phyloP scores from a whole-genome alignment of 352 stramenopile genomes.

The Thalassiosira mediterranea region DNA sequence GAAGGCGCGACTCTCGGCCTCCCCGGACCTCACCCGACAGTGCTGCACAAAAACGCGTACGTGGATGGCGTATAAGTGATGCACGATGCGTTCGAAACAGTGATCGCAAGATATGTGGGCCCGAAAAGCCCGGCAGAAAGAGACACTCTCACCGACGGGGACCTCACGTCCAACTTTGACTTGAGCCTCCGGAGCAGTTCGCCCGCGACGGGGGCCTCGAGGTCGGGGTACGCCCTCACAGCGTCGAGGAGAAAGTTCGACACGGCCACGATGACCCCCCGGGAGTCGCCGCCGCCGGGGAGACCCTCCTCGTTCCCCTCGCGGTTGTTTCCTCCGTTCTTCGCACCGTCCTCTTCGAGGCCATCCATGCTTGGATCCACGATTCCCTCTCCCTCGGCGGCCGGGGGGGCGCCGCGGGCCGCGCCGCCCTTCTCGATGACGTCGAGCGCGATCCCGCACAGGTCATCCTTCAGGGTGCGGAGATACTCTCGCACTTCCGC shows the following conservation, averaged over 20 bases:
- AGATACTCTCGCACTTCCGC: constrained; percentile 41
- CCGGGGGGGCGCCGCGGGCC: constrained; percentile 1
- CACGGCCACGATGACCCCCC: constrained; percentile 69
- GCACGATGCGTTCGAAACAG: too few species aligned
- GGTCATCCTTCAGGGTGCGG: constrained; percentile 36
- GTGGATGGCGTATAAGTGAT: neutral
- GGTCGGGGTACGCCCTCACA: constrained; percentile 44
- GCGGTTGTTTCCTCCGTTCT: constrained; percentile 15
- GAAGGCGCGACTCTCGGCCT: constrained; percentile 56
- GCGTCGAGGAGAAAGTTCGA: constrained; percentile 12
- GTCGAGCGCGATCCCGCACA: constrained; percentile 38
- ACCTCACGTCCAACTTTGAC: constrained; percentile 49
- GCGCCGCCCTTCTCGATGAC: constrained; percentile 45
- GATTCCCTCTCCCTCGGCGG: constrained; percentile 3
- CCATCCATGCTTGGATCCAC: constrained; percentile 11
- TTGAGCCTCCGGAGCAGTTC: constrained; percentile 55
- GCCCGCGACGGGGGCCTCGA: constrained; percentile 49
- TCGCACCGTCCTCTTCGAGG: too few species aligned
- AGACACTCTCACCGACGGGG: constrained; percentile 28
- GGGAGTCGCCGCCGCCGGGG: constrained; percentile 50
- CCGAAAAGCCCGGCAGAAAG: neutral
- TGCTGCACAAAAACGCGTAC: constrained; percentile 7
- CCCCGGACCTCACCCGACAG: constrained; percentile 58
- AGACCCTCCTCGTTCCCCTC: constrained; percentile 1
- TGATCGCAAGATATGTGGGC: neutral